These are phyloP conservation scores for Monosporascus sp. DNA, from an alignment of 2,329 filamentous ascomycete genomes.

Conservation along the genomic window DNA sequence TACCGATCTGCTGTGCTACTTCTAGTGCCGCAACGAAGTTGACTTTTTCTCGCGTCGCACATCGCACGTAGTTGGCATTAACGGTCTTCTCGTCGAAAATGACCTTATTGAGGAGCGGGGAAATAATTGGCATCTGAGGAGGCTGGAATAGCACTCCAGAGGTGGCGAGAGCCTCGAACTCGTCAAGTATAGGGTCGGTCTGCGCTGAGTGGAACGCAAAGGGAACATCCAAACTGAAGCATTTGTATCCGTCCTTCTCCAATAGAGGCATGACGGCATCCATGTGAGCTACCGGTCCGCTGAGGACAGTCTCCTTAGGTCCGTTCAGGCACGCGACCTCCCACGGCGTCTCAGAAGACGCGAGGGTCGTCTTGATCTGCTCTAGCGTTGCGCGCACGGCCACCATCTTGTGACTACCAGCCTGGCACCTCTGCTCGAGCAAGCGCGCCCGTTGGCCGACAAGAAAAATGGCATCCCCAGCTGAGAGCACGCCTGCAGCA, in stretches of 20 bases:
- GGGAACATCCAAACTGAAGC: conserved; percentile 42
- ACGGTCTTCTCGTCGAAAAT: conserved; percentile 47
- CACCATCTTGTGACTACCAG: conserved; percentile 54
- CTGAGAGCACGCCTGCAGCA: conserved; percentile 62
- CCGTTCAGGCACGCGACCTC: conserved; percentile 67
- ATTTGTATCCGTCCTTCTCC: conserved; percentile 32
- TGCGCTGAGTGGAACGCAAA: conserved; percentile 60
- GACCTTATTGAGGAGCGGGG: conserved; percentile 56
- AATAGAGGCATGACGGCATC: conserved; percentile 27
- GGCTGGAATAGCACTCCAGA: conserved; percentile 45
- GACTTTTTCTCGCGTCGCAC: conserved; percentile 59
- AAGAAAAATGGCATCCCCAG: conserved; percentile 61
- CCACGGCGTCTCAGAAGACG: conserved; percentile 29
- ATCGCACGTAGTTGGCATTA: conserved; percentile 53
- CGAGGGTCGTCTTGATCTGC: conserved; percentile 44
- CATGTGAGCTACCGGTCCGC: conserved; percentile 35
- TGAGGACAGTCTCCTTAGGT: conserved; percentile 64
- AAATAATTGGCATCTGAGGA: conserved; percentile 56
- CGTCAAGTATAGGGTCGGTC: conserved; percentile 52
- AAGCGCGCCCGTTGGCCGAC: conserved; percentile 60
- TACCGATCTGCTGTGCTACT: conserved; percentile 39
- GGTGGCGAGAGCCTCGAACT: conserved; percentile 45
- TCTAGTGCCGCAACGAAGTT: conserved; percentile 57
- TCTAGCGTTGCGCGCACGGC: conserved; percentile 37
- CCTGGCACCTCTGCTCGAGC: conserved; percentile 54